Percentiles rank a stretch among this genome's conserved stretches.
Conservation (phyloP, 139 green algal species). For the Raphidocelis subcapitata region DNA sequence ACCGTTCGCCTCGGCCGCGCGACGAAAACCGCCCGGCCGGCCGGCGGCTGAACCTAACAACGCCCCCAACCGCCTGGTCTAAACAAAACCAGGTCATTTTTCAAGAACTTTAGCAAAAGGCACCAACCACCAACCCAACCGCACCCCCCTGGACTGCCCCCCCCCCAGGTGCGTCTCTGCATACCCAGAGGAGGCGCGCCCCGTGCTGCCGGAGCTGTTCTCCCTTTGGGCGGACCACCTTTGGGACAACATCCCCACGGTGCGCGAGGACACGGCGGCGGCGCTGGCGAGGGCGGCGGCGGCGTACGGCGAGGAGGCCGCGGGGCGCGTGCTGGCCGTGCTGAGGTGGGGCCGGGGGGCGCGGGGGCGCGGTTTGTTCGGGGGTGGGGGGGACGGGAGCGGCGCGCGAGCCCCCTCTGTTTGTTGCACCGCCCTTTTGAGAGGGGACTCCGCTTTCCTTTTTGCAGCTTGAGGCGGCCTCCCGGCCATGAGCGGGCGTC, state of each 20-base stretch:
- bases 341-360: constrained; percentile 17
- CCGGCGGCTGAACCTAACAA: too few relatives aligned
- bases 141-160: too few relatives aligned
- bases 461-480: too few relatives aligned
- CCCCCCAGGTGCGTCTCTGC: constrained; percentile 50
- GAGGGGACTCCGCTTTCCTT: background rate
- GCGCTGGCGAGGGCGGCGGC: constrained; percentile 57
- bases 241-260: constrained; percentile 87
- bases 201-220: constrained; percentile 62
- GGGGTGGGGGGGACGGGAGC: background rate
- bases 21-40: too few relatives aligned
- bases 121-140: too few relatives aligned
- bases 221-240: constrained; percentile 82
- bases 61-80: too few relatives aligned
- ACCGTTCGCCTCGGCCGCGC: too few relatives aligned
- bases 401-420: too few relatives aligned
- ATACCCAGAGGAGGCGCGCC: constrained; percentile 55
- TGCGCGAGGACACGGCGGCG: constrained; percentile 72
- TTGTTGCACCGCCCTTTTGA: background rate
- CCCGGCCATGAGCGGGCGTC: too few relatives aligned
- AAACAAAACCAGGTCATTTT: too few relatives aligned
- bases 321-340: constrained; percentile 35
- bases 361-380: background rate
- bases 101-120: too few relatives aligned
- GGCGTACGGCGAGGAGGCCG: constrained; percentile 52